phyloP scores from a whole-genome alignment of 768 basidiomycete genomes.

The Jaapia argillacea region DNA sequence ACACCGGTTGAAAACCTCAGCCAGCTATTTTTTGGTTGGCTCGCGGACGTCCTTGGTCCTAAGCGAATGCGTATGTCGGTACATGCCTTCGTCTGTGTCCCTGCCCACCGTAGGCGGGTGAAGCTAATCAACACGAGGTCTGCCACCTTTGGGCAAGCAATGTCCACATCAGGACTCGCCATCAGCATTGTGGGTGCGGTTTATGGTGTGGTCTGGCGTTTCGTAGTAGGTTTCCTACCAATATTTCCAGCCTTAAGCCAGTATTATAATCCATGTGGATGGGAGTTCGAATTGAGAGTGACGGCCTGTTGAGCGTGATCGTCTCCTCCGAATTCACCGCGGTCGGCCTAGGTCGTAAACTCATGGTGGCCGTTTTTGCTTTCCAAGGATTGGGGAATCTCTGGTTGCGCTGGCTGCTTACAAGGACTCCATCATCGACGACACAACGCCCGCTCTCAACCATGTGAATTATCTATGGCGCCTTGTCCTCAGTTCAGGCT shows the following conservation, averaged over 20 bases:
- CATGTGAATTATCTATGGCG: slow-evolving; percentile 79
- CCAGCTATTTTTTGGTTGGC: slow-evolving; percentile 72
- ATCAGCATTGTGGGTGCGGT: slow-evolving; percentile 68
- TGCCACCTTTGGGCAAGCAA: slow-evolving; percentile 69
- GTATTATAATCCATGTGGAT: slow-evolving; percentile 17
- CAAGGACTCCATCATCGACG: slow-evolving; percentile 47
- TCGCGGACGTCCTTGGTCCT: slow-evolving; percentile 71
- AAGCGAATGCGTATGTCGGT: slow-evolving; percentile 66
- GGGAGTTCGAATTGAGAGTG: slow-evolving; percentile 83
- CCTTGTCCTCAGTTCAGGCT: slow-evolving; percentile 80
- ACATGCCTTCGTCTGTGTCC: no score
- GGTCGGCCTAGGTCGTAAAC: slow-evolving; percentile 64
- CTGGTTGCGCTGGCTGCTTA: slow-evolving; percentile 59
- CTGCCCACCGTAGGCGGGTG: slow-evolving; percentile 34
- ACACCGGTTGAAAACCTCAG: slow-evolving; percentile 70
- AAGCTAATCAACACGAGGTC: slow-evolving; percentile 78
- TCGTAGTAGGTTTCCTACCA: slow-evolving; percentile 25
- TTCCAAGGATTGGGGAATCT: slow-evolving; percentile 82
- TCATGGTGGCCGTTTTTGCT: slow-evolving; percentile 87
- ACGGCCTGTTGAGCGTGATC: slow-evolving; percentile 78
- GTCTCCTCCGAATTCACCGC: slow-evolving; percentile 87
- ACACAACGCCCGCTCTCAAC: slow-evolving; percentile 24
- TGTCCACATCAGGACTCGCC: slow-evolving; percentile 57
- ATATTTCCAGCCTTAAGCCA: background rate
- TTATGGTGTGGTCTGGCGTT: slow-evolving; percentile 81